Evolutionary conservation across 805 yeast genomes (phyloP).

Genomic region (Candida ipomoeae): DNA sequence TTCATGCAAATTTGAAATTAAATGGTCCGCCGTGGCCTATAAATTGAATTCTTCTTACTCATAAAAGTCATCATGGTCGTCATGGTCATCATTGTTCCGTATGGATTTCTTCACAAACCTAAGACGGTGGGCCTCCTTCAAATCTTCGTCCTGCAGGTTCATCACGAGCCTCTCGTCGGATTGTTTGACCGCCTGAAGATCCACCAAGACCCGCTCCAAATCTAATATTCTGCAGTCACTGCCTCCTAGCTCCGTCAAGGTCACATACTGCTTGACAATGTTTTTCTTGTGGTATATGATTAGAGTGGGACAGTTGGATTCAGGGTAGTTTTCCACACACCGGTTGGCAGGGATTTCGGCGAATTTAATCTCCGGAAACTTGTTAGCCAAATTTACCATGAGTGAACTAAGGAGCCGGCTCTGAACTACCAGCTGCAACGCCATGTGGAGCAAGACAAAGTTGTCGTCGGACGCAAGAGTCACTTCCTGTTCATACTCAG

Average conservation of each 20-base stretch:
- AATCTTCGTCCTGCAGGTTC: conserved; percentile 50
- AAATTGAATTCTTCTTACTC: conserved; percentile 1
- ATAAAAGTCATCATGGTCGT: conserved; percentile 22
- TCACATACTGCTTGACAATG: conserved; percentile 75
- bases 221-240: conserved; percentile 66
- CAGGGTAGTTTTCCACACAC: conserved; percentile 92
- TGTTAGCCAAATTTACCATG: conserved; percentile 55
- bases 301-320: conserved; percentile 84
- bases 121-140: conserved; percentile 48
- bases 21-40: not conserved
- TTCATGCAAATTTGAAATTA: not conserved
- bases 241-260: conserved; percentile 81
- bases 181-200: conserved; percentile 58
- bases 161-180: conserved; percentile 63
- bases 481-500: conserved; percentile 82
- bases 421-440: conserved; percentile 65
- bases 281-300: conserved; percentile 75
- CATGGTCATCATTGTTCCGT: conserved; percentile 30
- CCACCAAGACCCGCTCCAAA: conserved; percentile 68
- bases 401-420: conserved; percentile 65
- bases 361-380: conserved; percentile 79
- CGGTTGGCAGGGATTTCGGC: conserved; percentile 88
- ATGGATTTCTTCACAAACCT: conserved; percentile 58
- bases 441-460: conserved; percentile 76
- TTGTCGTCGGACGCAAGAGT: conserved; percentile 66